Evolutionary conservation across 257 asterid genomes (phyloP).

Genomic region (Euphrasia confusa): DNA sequence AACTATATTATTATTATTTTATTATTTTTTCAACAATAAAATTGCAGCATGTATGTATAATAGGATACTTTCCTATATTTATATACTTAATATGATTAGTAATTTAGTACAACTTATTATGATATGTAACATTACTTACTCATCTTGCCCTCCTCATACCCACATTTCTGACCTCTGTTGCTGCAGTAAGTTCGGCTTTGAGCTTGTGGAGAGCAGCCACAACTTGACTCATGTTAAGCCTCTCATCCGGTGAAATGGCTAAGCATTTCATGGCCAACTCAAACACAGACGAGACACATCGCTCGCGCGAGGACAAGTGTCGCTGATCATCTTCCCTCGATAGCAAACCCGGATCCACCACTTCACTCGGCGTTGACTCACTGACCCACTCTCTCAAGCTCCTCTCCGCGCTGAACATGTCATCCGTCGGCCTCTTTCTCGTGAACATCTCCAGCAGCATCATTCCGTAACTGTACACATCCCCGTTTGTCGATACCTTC

Average conservation of each 20-base stretch:
- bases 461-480: slow-evolving; percentile 4
- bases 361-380: too few species aligned
- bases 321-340: not conserved
- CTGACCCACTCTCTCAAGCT: too few species aligned
- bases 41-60: too few species aligned
- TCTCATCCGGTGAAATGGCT: not conserved
- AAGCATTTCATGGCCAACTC: not conserved
- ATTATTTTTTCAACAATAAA: too few species aligned
- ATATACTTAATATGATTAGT: too few species aligned
- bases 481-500: not conserved
- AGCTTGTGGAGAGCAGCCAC: not conserved
- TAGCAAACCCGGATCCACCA: not conserved
- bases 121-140: too few species aligned
- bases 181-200: not conserved
- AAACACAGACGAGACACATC: not conserved
- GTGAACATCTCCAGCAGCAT: not conserved
- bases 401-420: too few species aligned
- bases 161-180: not conserved
- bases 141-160: not conserved
- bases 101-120: too few species aligned
- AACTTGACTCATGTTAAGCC: not conserved
- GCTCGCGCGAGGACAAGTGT: too few species aligned
- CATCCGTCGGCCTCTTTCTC: too few species aligned
- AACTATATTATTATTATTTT: too few species aligned
- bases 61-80: too few species aligned